Evolutionary conservation across 306 rosid species (phyloP), one percentile per base, ranked within the genome.

Genomic region (Dicorynia guianensis): DNA sequence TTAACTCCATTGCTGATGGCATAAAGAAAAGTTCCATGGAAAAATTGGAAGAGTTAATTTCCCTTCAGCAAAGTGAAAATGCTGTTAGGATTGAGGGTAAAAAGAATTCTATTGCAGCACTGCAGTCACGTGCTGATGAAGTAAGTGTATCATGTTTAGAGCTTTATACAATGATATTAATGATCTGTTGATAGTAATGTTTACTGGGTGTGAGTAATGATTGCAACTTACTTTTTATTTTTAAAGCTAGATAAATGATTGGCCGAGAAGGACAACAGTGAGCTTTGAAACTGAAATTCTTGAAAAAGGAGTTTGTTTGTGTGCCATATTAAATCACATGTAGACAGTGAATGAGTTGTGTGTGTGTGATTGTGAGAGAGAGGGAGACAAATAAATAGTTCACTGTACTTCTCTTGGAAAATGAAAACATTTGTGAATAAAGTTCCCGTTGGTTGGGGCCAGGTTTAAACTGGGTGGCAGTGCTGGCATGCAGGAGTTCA

Each of bases 21-120:
- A 79, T 89, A 46, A 89, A 89, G 87, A 90, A 71, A 67, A 84
- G 68, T 84, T 87, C 92, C 4, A 77, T 92, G 96, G 84, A 5
- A 4, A 90, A 87, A 63, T 70, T 76, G 73, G 99, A 92, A 63
- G 92, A 95, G 62, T 77, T 70, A 58, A 84, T 86, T 67, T 70
- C 84, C 38, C 87, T 86, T 77, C 94, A 86, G 77, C 84, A 89
- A 38, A 89, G 77, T 30, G 91, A 81, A 70, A 87, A 77, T 76
- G 84, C 84, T 69, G 81, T 79, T 42, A 81, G 84, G 80, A 79
- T 90, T 53, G 96, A 95, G 74, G 87, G 79, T 66, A 90, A 81
- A 81, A 87, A 83, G 71, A 85, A 83, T 61, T 81, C 67, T n/a
- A 78, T 84, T 68, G 83, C 69, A 0, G 67, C 65, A 3, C 79